phyloP scores from a whole-genome alignment of 768 basidiomycete species.

The Saitozyma sp. region DNA sequence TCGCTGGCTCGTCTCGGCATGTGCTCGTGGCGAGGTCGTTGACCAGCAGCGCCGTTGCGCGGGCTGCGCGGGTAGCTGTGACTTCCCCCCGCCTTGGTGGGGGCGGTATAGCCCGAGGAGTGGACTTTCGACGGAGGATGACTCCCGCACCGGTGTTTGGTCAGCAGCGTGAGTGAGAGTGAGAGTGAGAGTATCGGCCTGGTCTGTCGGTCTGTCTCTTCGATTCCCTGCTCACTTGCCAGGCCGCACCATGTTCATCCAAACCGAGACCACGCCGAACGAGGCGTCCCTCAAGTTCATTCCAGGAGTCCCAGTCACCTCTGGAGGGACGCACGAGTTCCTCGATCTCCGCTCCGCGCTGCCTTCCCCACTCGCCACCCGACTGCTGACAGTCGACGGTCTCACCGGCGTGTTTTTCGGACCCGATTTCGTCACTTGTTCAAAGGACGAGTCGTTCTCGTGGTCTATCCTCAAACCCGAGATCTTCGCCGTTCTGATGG shows the following conservation, averaged over 20 bases:
- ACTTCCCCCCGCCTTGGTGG: too few species aligned
- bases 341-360: slow-evolving; percentile 83
- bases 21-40: too few species aligned
- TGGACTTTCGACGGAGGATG: background rate
- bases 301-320: slow-evolving; percentile 85
- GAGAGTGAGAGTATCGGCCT: slow-evolving; percentile 2
- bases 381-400: slow-evolving; percentile 91
- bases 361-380: slow-evolving; percentile 88
- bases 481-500: slow-evolving; percentile 94
- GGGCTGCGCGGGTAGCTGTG: too few species aligned
- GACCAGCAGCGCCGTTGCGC: too few species aligned
- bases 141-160: background rate
- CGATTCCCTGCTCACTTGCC: slow-evolving; percentile 3
- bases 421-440: slow-evolving; percentile 96
- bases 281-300: slow-evolving; percentile 98
- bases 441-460: slow-evolving; percentile 63
- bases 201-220: too few species aligned
- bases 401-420: slow-evolving; percentile 89
- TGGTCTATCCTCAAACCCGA: slow-evolving; percentile 96
- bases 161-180: too few species aligned
- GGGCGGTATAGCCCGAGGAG: background rate
- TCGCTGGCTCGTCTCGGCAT: too few species aligned
- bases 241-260: slow-evolving; percentile 89
- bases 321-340: slow-evolving; percentile 85
- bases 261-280: slow-evolving; percentile 96